Evolutionary conservation across 1,284 basidiomycete species (phyloP), one percentile per base, ranked within the genome.

Genomic region (Sutorius eximius): DNA sequence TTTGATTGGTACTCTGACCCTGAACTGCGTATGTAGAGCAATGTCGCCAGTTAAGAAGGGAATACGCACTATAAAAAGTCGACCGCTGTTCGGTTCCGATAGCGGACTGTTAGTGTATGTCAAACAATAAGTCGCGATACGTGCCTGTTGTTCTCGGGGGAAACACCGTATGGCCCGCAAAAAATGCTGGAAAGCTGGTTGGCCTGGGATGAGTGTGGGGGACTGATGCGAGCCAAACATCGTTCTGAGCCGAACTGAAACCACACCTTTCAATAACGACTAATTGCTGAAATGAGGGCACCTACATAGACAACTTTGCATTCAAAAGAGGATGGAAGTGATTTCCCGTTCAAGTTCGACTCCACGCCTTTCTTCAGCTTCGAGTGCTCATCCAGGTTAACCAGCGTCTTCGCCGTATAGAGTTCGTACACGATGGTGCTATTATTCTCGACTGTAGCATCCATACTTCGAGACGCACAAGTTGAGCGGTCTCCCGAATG

Each of bases 1-100:
- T 97, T 73, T 99, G 95, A 15, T 82, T 87, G 7, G 93, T 95
- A 18, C 86, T 81, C 69, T 91, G 89, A 11, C 89, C 91, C 87
- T 83, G 22, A 6, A 59, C 15, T 42, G 5, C 3, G 27, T 27
- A 20, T 49, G 12, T 41, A 38, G 7, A 38, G n/a, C 8, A 3
- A 18, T 3, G 4, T 34, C 3, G 29, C 37, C 12, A 10, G 16
- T 20, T 10, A 34, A 15, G 5, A 49, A 36, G 10, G n/a, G 16
- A 16, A 53, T 5, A 68, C 79, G 67, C 64, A 89, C 89, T 62
- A 92, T 91, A 67, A 92, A 93, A 9, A 93, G 76, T 40, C 84
- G 63, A 27, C 61, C 61, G 1, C 61, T 62, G 7, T 30, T 34
- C 30, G 30, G 22, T 29, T 13, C 15, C 9, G 7, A 3, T 9